Evolutionary conservation across 306 rosid genomes (phyloP).

Genomic region (Canavalia ensiformis): DNA sequence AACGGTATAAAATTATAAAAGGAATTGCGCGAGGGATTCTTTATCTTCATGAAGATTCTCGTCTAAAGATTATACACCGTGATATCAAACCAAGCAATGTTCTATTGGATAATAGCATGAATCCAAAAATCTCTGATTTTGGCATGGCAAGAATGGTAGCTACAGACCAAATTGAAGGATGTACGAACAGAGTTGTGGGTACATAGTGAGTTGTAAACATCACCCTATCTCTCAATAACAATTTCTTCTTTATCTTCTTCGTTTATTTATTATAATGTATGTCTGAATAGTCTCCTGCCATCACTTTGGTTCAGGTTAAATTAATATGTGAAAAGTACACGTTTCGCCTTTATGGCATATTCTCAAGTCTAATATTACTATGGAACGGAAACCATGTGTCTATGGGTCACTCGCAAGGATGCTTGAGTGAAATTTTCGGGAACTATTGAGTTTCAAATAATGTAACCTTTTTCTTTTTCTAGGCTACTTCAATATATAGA

Average conservation of each 20-base stretch:
- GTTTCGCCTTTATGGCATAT: neutral
- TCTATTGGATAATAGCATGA: constrained; percentile 59
- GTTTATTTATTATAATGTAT: constrained; percentile 4
- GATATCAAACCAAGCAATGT: constrained; percentile 80
- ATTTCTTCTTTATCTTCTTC: neutral
- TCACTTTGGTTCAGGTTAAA: constrained; percentile 29
- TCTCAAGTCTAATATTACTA: neutral
- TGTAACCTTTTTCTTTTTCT: neutral
- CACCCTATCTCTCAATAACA: neutral
- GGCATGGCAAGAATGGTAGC: constrained; percentile 72
- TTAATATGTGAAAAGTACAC: neutral
- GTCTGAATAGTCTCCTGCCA: constrained; percentile 6
- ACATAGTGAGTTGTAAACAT: constrained; percentile 64
- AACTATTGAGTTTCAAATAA: neutral
- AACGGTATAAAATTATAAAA: constrained; percentile 53
- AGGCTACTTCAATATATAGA: neutral
- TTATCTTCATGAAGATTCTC: constrained; percentile 79
- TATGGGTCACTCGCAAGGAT: neutral
- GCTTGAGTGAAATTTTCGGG: constrained; percentile 1
- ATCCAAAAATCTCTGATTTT: constrained; percentile 78
- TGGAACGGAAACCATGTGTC: neutral
- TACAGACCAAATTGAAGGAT: constrained; percentile 57
- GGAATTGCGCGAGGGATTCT: constrained; percentile 74
- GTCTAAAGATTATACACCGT: constrained; percentile 70
- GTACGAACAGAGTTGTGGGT: constrained; percentile 65